phyloP scores from a whole-genome alignment of 805 yeast species.

The Candida yuanshanica region DNA sequence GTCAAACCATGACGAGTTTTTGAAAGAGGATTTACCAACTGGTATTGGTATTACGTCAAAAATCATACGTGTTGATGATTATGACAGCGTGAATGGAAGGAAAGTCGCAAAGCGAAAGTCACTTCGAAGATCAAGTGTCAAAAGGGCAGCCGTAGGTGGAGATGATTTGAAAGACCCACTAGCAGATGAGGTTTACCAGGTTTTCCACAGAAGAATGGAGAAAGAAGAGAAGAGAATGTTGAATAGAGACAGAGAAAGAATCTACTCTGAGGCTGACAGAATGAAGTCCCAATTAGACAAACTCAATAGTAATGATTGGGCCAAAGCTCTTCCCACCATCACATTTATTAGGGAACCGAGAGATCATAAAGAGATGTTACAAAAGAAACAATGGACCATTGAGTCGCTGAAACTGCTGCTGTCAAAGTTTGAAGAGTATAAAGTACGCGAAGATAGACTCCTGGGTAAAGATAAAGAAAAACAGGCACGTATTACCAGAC shows the following conservation, averaged over 20 bases:
- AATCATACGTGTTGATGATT: conserved; percentile 3
- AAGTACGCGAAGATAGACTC: conserved; percentile 18
- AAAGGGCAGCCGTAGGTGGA: conserved; percentile 2
- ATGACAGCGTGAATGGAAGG: neutral
- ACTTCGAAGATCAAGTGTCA: conserved; percentile 12
- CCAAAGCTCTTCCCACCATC: conserved; percentile 36
- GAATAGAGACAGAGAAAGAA: conserved; percentile 45
- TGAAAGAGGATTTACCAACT: neutral
- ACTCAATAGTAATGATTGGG: conserved; percentile 43
- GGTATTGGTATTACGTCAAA: conserved; percentile 5
- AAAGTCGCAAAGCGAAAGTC: conserved; percentile 5
- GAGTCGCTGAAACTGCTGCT: conserved; percentile 32
- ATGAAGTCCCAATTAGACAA: conserved; percentile 35
- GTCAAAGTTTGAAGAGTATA: conserved; percentile 18
- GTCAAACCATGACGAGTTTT: conserved; percentile 2
- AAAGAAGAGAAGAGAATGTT: conserved; percentile 57
- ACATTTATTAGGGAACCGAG: conserved; percentile 43
- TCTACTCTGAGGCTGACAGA: conserved; percentile 50
- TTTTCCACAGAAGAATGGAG: conserved; percentile 54
- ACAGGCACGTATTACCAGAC: neutral
- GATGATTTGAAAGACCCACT: conserved; percentile 36
- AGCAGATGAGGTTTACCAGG: conserved; percentile 33
- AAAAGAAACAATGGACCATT: conserved; percentile 48
- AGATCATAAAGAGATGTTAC: conserved; percentile 42
- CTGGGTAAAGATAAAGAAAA: conserved; percentile 10